phyloP scores from a whole-genome alignment of 306 rosid species.

The Rosa persica region DNA sequence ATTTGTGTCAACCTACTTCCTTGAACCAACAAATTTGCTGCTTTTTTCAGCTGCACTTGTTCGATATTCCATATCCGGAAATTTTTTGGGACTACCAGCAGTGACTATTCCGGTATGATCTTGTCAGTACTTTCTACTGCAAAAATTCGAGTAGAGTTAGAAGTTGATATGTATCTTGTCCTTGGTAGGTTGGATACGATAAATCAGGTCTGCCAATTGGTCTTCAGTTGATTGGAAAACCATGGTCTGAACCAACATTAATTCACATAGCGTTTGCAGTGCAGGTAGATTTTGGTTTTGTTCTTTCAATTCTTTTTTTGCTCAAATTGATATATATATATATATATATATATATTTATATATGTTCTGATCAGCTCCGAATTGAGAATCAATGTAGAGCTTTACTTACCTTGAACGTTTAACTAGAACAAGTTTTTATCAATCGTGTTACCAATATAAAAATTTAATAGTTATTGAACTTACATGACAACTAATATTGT shows the following conservation, averaged over 20 bases:
- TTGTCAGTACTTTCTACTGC: neutral
- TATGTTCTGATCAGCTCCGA: neutral
- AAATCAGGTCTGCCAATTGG: conserved; percentile 88
- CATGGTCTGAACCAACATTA: conserved; percentile 89
- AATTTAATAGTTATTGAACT: neutral
- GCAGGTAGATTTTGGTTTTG: conserved; percentile 51
- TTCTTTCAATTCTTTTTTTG: neutral
- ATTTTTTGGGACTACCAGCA: conserved; percentile 91
- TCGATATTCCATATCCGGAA: conserved; percentile 83
- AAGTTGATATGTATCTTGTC: neutral
- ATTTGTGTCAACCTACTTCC: neutral
- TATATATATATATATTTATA: no score
- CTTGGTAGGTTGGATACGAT: conserved; percentile 75
- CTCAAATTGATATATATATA: neutral
- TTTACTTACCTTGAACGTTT: neutral
- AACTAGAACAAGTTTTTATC: neutral
- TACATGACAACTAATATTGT: neutral
- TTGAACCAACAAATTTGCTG: neutral
- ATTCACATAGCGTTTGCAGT: conserved; percentile 68
- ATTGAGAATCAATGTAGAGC: no score
- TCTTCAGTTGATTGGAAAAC: conserved; percentile 89
- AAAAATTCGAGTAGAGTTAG: neutral
- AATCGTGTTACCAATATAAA: neutral
- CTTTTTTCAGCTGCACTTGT: conserved; percentile 75
- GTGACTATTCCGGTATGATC: conserved; percentile 75